Conservation (phyloP, 1,284 basidiomycete species). For the Polyporus tsugae region DNA sequence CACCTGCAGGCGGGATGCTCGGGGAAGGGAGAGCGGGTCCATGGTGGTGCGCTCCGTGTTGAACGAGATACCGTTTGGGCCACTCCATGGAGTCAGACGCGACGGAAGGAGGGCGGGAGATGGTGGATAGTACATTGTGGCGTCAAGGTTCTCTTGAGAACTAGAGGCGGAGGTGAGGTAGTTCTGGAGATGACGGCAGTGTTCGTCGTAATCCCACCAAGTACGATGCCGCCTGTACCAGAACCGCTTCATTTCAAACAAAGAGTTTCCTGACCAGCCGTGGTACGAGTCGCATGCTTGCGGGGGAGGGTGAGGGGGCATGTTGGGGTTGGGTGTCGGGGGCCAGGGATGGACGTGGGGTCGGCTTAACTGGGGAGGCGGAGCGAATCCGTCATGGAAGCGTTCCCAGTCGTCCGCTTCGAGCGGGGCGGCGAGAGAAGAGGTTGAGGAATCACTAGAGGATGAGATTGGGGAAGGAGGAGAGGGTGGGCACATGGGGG, state of each 20-base stretch:
- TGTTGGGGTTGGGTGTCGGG: conserved; percentile 12
- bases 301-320: not conserved
- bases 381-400: conserved; percentile 17
- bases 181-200: conserved; percentile 17
- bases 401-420: conserved; percentile 19
- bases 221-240: conserved; percentile 12
- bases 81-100: not conserved
- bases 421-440: conserved; percentile 12
- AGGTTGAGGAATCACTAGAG: conserved; percentile 15
- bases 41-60: not conserved
- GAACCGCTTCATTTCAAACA: conserved; percentile 18
- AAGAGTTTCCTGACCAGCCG: conserved; percentile 13
- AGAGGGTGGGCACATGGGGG: conserved; percentile 28
- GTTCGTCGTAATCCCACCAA: conserved; percentile 21
- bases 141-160: conserved; percentile 3
- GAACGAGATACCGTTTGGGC: not conserved
- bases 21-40: not conserved
- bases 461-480: conserved; percentile 24
- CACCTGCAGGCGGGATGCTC: conserved; percentile 8
- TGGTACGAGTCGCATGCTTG: conserved; percentile 8
- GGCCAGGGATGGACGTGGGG: conserved; percentile 11
- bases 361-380: conserved; percentile 12
- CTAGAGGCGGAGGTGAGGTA: not conserved
- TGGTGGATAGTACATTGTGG: conserved; percentile 13
- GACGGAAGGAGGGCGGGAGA: conserved; percentile 22